Evolutionary conservation across 1,284 basidiomycete genomes (phyloP).

Genomic region (Leccinum brunneo-olivaceum): DNA sequence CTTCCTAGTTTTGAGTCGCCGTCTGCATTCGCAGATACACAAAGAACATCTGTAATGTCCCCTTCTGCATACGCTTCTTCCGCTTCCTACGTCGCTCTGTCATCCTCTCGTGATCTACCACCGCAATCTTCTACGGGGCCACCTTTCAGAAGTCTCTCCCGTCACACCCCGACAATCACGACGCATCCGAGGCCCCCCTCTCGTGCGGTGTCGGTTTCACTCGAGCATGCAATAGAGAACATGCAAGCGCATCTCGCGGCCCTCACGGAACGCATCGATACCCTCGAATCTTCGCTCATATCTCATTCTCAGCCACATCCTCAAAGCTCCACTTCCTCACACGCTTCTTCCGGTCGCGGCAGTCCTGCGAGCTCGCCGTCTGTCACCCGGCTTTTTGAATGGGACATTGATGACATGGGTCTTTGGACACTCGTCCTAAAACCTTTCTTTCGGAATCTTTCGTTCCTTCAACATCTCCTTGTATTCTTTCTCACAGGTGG

Average conservation of each 20-base stretch:
- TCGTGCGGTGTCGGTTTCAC: conserved; percentile 28
- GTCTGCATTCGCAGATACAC: conserved; percentile 60
- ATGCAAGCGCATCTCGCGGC: conserved; percentile 88
- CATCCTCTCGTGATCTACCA: conserved; percentile 36
- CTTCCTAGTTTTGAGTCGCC: conserved; percentile 62
- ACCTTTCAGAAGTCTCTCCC: conserved; percentile 26
- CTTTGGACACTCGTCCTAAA: conserved; percentile 71
- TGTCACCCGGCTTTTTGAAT: conserved; percentile 32
- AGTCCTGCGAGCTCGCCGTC: conserved; percentile 35
- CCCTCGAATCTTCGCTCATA: conserved; percentile 52
- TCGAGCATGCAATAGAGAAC: conserved; percentile 75
- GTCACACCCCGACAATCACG: conserved; percentile 27
- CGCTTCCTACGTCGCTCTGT: conserved; percentile 33
- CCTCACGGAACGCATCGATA: conserved; percentile 80
- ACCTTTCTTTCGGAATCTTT: conserved; percentile 48
- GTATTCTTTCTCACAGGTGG: conserved; percentile 53
- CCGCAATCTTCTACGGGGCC: conserved; percentile 31
- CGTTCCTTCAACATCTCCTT: conserved; percentile 41
- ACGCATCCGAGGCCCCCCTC: conserved; percentile 37
- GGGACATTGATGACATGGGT: conserved; percentile 70
- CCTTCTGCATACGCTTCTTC: conserved; percentile 34
- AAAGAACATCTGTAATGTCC: conserved; percentile 35
- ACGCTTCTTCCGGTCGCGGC: conserved; percentile 32
- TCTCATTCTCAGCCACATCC: conserved; percentile 31
- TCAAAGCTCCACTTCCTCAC: conserved; percentile 33